phyloP scores from a whole-genome alignment of 148 eudicot species.

The Limonium bicolor region DNA sequence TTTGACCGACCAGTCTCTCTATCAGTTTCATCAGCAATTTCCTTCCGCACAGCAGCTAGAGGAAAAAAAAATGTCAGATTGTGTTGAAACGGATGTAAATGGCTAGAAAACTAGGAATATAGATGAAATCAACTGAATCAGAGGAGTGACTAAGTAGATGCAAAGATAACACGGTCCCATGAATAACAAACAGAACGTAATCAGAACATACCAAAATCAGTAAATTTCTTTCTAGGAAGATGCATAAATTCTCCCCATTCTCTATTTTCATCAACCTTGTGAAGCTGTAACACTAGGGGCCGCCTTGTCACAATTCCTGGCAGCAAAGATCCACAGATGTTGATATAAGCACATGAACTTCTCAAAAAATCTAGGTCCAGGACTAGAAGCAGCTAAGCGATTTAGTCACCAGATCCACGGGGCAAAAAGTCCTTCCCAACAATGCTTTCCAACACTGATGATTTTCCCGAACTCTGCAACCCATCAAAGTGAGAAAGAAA shows the following conservation, averaged over 20 bases:
- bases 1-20: constrained; percentile 87
- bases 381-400: not conserved
- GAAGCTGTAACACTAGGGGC: constrained; percentile 95
- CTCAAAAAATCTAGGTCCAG: not conserved
- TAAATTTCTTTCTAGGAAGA: constrained; percentile 55
- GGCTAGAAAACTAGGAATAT: too few species aligned
- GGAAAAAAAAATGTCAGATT: constrained; percentile 7
- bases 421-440: constrained; percentile 98
- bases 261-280: constrained; percentile 75
- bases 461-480: constrained; percentile 91
- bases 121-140: too few species aligned
- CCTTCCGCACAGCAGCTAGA: constrained; percentile 94
- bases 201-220: constrained; percentile 96
- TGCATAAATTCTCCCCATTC: constrained; percentile 99
- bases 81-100: too few species aligned
- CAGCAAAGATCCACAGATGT: constrained; percentile 4
- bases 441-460: constrained; percentile 89
- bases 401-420: constrained; percentile 85
- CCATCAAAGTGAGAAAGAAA: too few species aligned
- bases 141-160: too few species aligned
- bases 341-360: not conserved
- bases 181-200: too few species aligned
- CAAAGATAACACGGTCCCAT: too few species aligned
- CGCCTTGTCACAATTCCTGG: constrained; percentile 97
- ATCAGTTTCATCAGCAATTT: constrained; percentile 94